phyloP scores from a whole-genome alignment of 805 yeast genomes.

The Hyphopichia homilentoma region DNA sequence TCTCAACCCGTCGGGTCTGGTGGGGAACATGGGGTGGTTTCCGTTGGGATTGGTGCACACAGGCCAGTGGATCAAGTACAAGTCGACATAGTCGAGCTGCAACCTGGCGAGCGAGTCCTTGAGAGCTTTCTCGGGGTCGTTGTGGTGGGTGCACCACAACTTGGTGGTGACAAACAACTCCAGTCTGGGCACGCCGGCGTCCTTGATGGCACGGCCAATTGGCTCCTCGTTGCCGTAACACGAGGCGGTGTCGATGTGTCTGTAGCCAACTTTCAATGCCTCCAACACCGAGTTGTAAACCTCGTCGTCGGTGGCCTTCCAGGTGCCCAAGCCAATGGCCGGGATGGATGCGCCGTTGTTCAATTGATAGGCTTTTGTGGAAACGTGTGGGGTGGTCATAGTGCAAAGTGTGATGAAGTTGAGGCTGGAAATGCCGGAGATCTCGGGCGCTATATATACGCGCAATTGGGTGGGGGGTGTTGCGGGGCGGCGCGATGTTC shows the following conservation, averaged over 20 bases:
- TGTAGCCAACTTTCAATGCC: constrained; percentile 63
- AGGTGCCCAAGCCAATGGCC: constrained; percentile 16
- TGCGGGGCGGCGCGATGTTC: too few species aligned
- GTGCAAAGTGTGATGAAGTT: too few species aligned
- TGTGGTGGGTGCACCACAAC: constrained; percentile 55
- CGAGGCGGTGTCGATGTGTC: constrained; percentile 77
- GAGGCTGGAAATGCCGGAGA: too few species aligned
- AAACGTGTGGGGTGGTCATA: too few species aligned
- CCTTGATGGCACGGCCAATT: constrained; percentile 53
- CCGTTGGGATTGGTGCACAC: constrained; percentile 37
- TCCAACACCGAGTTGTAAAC: constrained; percentile 52
- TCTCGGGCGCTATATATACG: too few species aligned
- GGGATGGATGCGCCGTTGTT: constrained; percentile 11
- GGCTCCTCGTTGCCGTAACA: constrained; percentile 63
- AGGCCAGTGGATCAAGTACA: constrained; percentile 85
- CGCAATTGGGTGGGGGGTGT: too few species aligned
- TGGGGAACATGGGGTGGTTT: constrained; percentile 29
- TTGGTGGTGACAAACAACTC: constrained; percentile 72
- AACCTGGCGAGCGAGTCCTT: constrained; percentile 58
- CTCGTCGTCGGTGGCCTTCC: constrained; percentile 45
- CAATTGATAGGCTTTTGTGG: constrained; percentile 1
- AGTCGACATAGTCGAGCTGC: constrained; percentile 72
- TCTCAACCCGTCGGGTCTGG: constrained; percentile 31
- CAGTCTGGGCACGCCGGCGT: constrained; percentile 59
- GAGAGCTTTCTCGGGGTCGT: constrained; percentile 50